Evolutionary conservation across 2,329 filamentous ascomycete species (phyloP).

Genomic region (Exophiala aquamarina): DNA sequence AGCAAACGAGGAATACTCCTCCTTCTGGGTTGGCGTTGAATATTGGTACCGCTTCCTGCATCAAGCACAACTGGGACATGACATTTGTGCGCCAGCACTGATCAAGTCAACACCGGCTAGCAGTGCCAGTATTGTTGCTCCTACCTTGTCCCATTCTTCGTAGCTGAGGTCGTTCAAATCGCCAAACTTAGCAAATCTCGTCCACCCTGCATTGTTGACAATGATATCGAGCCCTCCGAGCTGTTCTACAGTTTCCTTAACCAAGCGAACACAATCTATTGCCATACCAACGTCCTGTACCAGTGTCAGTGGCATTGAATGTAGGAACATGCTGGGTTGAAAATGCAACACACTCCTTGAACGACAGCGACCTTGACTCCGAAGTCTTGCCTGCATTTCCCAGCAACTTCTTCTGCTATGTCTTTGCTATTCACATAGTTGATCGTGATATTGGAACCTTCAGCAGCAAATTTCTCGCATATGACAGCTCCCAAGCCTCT

Average conservation of each 20-base stretch:
- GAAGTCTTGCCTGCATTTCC: slow-evolving; percentile 56
- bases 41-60: slow-evolving; percentile 57
- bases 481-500: no score
- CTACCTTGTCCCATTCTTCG: slow-evolving; percentile 65
- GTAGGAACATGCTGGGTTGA: no score
- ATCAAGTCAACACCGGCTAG: slow-evolving; percentile 16
- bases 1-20: slow-evolving; percentile 62
- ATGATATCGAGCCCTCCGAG: slow-evolving; percentile 72
- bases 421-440: slow-evolving; percentile 67
- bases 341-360: slow-evolving; percentile 51
- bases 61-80: slow-evolving; percentile 52
- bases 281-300: slow-evolving; percentile 60
- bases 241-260: slow-evolving; percentile 59
- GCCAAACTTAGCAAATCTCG: slow-evolving; percentile 57
- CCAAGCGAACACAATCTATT: slow-evolving; percentile 58
- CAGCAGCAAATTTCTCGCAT: no score
- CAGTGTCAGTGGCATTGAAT: no score
- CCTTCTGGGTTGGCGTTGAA: slow-evolving; percentile 63
- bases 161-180: slow-evolving; percentile 59
- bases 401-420: slow-evolving; percentile 60
- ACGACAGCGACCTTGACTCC: slow-evolving; percentile 55
- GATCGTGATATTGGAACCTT: slow-evolving; percentile 68
- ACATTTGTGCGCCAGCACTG: slow-evolving; percentile 64
- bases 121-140: no score
- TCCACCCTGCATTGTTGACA: slow-evolving; percentile 74